Evolutionary conservation across 176 grass and related monocot species (phyloP), one percentile per base, ranked within the genome.

Genomic region (Panicum miliaceum): DNA sequence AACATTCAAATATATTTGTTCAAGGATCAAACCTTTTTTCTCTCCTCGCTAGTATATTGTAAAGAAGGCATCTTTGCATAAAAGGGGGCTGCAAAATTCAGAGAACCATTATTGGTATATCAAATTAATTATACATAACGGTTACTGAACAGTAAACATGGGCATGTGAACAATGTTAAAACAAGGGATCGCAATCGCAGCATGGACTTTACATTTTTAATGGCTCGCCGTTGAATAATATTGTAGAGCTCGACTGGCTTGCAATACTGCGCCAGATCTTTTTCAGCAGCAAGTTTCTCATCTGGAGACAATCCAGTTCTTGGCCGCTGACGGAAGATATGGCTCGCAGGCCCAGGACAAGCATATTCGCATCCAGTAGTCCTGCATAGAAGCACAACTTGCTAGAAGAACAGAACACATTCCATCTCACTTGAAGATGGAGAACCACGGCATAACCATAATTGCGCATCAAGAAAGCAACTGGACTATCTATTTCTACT

Each of bases 161-260:
- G 34, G 45, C 25, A 65, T 81, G 71, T 64, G 26, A 79, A 62
- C 35, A 16, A 47, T 53, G 37, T 79, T 43, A 47, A 54, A 84
- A 58, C 43, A 66, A 72, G 43, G 18, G 25, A 7, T 26, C 12
- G 8, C 8, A 72, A 64, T 59, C 27, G 71, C 42, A 54, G 36
- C 58, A 85, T 22, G 19, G 11, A 75, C 68, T 64, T 90, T 93
- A 99, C 96, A 78, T 92, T 99, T 94, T 58, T 91, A 71, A 90
- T 62, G 6, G 96, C 63, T 25, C 96, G 80, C 25, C 91, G 88
- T 23, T 94, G 96, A 89, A 99, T 87, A 41, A 96, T 96, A 90
- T 99, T 99, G 77, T 99, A 99, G 53, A 99, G 75, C 66, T 99
- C 96, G 47, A 94, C 91, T 6, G 96, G 96, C 78, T 92, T 96